Percentiles rank a stretch among this genome's conserved stretches.
These are phyloP conservation scores for Knufia petricola DNA, from an alignment of 2,329 filamentous ascomycete genomes.

Conservation along the genomic window DNA sequence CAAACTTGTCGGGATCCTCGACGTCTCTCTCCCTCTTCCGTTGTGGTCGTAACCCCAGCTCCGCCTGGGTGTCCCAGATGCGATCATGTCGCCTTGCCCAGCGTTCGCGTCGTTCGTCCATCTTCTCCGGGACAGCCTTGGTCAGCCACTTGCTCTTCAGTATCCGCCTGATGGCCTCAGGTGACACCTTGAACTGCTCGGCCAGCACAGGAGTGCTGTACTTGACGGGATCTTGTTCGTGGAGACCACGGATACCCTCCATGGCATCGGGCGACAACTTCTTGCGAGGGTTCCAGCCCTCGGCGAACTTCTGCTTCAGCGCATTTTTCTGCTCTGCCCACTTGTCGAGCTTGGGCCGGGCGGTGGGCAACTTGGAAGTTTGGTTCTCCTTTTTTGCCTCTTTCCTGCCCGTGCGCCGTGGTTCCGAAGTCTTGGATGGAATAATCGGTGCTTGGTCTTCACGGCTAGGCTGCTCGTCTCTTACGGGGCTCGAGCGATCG, in stretches of 20 bases:
- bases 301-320: slow-evolving; percentile 66
- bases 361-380: no score
- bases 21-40: slow-evolving; percentile 32
- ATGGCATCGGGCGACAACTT: slow-evolving; percentile 84
- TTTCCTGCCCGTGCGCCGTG: not conserved
- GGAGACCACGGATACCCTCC: slow-evolving; percentile 76
- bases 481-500: slow-evolving; percentile 1
- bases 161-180: slow-evolving; percentile 80
- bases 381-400: no score
- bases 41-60: slow-evolving; percentile 47
- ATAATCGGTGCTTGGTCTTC: no score
- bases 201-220: slow-evolving; percentile 69
- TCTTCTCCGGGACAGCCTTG: slow-evolving; percentile 30
- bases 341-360: slow-evolving; percentile 27
- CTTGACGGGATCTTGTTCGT: slow-evolving; percentile 63
- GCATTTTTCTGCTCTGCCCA: slow-evolving; percentile 73
- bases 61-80: slow-evolving; percentile 38
- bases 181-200: slow-evolving; percentile 70
- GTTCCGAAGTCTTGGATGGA: no score
- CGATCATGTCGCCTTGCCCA: slow-evolving; percentile 38
- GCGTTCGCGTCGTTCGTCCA: slow-evolving; percentile 31
- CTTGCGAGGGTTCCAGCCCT: slow-evolving; percentile 73
- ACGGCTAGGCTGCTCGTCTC: not conserved
- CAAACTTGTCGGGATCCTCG: slow-evolving; percentile 19
- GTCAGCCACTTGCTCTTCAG: slow-evolving; percentile 47